Conservation (phyloP, 1,284 basidiomycete species). For the Cryptococcus maquisensis region DNA sequence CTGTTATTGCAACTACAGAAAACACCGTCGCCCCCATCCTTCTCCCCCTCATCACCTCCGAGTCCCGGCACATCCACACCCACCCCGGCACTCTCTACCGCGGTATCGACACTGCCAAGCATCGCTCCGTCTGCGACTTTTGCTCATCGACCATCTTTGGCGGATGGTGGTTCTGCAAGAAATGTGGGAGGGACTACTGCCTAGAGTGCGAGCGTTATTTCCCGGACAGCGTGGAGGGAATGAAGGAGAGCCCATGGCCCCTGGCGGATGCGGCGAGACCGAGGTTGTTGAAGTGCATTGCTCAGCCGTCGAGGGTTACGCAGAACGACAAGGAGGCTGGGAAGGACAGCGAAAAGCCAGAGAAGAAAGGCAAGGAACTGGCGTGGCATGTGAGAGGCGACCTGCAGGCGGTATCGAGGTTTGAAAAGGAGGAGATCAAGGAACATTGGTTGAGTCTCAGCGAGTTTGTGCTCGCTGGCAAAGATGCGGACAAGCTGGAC, state of each 20-base stretch:
- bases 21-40: conserved; percentile 64
- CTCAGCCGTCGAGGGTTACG: neutral
- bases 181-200: conserved; percentile 88
- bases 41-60: conserved; percentile 62
- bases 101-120: neutral
- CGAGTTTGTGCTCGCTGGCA: conserved; percentile 23
- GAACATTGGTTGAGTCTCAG: conserved; percentile 44
- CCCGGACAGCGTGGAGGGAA: conserved; percentile 59
- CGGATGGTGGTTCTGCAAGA: conserved; percentile 78
- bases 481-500: conserved; percentile 14
- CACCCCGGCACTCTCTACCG: neutral
- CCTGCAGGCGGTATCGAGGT: conserved; percentile 75
- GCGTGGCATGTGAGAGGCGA: conserved; percentile 47
- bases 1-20: conserved; percentile 33
- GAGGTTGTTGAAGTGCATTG: conserved; percentile 25
- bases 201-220: conserved; percentile 74
- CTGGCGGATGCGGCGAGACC: conserved; percentile 50
- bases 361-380: neutral
- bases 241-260: conserved; percentile 43
- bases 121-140: conserved; percentile 55
- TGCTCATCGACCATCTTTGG: conserved; percentile 90
- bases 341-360: conserved; percentile 4
- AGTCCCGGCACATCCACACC: conserved; percentile 62
- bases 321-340: neutral
- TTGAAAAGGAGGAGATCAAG: conserved; percentile 62